Base-by-base conservation (phyloP, 164 flowering plant species). In the Nymphaea colorata region DNA sequence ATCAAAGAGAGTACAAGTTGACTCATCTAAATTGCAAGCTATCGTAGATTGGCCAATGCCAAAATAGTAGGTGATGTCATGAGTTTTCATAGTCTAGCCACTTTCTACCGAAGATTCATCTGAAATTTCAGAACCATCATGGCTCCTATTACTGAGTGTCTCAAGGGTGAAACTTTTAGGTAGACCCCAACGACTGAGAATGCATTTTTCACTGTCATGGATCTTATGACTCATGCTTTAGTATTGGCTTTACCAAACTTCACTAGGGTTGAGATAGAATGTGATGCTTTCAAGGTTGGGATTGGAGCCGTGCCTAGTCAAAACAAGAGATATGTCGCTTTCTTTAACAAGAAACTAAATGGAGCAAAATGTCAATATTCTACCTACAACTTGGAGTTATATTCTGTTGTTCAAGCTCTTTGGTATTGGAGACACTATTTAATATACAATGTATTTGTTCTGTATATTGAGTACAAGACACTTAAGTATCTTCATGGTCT, bases 121-220 rank as follows among this genome's bases (percentile, higher is more conserved):
- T 14, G 16, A n/a, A 59, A 60, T 60, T 67, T 67, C 45, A 67
- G 64, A 43, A 67, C 64, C 7, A 57, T 59, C 18, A 16, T 67
- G 11, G 47, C 62, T 3, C 69, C 4, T 25, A 25, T 16, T 25
- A 43, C 17, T 6, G 18, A 59, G 16, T 59, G 63, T 42, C 4
- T 67, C 17, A 67, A 59, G 57, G 11, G n/a, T 8, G 16, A 36
- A 42, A 17, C 6, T 4, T 67, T 59, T n/a, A 6, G 4, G 11
- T 67, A 47, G 69, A 43, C 47, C 14, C 12, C 42, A 42, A 63
- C 4, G 16, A 63, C 64, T 55, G 59, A 55, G 16, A 16, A 55
- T 25, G 59, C 10, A 16, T 16, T 55, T 55, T 55, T 1, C 12
- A 10, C 2, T 55, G 2, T 55, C 16, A 55, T 8, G 59, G 59